Percentiles rank a stretch among this genome's conserved stretches.
Conservation (phyloP, 352 stramenopile genomes). For the Aphanomyces astaci region DNA sequence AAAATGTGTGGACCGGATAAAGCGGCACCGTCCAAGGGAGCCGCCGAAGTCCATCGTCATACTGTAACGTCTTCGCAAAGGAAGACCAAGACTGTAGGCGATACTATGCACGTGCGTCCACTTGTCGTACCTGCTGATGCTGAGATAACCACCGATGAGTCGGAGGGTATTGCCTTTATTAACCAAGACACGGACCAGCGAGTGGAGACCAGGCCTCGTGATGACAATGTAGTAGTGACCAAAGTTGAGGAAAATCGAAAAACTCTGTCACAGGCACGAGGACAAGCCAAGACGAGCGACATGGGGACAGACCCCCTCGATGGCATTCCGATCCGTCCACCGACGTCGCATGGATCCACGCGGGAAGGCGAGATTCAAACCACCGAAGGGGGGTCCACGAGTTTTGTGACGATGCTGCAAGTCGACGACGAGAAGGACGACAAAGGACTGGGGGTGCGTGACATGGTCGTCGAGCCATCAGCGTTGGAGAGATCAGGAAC, state of each 20-base stretch:
- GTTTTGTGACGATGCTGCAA: background rate
- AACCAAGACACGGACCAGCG: background rate
- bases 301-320: constrained; percentile 20
- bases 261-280: too few relatives aligned
- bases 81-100: background rate
- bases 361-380: constrained; percentile 13
- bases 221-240: too few relatives aligned
- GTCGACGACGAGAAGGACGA: background rate
- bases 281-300: constrained; percentile 13
- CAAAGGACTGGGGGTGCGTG: too few relatives aligned
- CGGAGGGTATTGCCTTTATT: background rate
- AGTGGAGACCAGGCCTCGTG: background rate
- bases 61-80: background rate
- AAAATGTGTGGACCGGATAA: constrained; percentile 15
- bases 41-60: background rate
- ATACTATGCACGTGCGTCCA: too few relatives aligned
- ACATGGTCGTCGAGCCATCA: background rate
- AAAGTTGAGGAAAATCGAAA: too few relatives aligned
- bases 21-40: too few relatives aligned
- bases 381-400: background rate
- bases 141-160: too few relatives aligned
- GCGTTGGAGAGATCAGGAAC: background rate
- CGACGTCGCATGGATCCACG: background rate
- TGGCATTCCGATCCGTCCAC: constrained; percentile 14
- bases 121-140: too few relatives aligned